Percentiles rank a stretch among this genome's conserved stretches.
phyloP scores from a whole-genome alignment of 306 rosid species.

The Gillenia trifoliata region DNA sequence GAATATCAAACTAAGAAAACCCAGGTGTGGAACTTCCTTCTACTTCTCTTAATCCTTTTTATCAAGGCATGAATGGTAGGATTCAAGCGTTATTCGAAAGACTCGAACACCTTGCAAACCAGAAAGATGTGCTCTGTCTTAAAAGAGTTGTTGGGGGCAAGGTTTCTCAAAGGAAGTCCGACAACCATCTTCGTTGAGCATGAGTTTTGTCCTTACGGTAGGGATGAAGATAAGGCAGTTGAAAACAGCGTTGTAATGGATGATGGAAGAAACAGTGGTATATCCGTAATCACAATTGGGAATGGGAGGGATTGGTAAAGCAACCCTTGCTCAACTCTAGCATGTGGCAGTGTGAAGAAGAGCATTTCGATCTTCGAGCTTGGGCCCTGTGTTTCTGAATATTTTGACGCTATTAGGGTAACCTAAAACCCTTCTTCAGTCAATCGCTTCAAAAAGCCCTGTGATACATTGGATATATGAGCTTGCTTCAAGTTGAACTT shows the following conservation, averaged over 20 bases:
- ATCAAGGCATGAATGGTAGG: background rate
- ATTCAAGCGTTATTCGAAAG: background rate
- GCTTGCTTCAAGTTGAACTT: background rate
- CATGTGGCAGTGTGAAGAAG: background rate
- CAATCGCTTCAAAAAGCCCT: background rate
- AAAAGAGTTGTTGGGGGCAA: background rate
- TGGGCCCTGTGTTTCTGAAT: background rate
- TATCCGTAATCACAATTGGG: background rate
- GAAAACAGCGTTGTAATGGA: background rate
- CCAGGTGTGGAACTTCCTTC: background rate
- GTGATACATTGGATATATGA: background rate
- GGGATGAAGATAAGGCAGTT: background rate
- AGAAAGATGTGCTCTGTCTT: background rate
- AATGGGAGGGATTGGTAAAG: background rate
- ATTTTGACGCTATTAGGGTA: background rate
- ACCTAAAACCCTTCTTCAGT: background rate
- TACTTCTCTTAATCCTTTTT: background rate
- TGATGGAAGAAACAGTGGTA: background rate
- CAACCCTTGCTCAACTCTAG: constrained; percentile 2
- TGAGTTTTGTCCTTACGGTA: background rate
- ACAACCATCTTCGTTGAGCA: background rate
- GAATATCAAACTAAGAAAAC: background rate
- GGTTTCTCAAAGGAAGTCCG: background rate
- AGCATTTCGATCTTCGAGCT: background rate
- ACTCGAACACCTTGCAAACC: background rate